Evolutionary conservation across 441 rosid species (phyloP).

Genomic region (Erodium trifolium): DNA sequence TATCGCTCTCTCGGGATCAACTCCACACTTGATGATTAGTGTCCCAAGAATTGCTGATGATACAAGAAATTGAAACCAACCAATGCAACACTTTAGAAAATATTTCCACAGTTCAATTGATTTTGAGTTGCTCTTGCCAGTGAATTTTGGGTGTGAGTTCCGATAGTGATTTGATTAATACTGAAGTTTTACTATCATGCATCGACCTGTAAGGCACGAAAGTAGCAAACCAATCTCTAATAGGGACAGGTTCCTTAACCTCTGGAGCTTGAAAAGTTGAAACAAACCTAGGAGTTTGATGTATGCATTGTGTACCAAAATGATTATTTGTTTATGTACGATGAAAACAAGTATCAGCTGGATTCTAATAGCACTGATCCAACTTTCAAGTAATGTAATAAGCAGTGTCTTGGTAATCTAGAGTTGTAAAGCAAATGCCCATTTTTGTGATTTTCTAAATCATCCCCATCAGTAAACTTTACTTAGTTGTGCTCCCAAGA

Average conservation of each 20-base stretch:
- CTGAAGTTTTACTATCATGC: not conserved
- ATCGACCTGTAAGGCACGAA: not conserved
- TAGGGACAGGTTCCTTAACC: not conserved
- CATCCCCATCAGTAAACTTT: not conserved
- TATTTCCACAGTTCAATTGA: too few relatives aligned
- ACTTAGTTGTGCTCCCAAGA: not conserved
- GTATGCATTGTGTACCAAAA: not conserved
- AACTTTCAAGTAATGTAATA: too few relatives aligned
- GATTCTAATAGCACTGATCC: too few relatives aligned
- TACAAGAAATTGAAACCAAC: too few relatives aligned
- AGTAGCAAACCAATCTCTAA: not conserved
- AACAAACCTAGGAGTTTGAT: not conserved
- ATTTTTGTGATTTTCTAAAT: not conserved
- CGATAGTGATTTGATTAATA: too few relatives aligned
- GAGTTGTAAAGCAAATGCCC: not conserved
- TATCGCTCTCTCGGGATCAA: constrained; percentile 18
- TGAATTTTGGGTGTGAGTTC: too few relatives aligned
- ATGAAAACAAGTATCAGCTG: not conserved
- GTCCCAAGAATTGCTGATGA: too few relatives aligned
- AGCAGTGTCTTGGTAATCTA: not conserved
- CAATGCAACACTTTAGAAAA: too few relatives aligned
- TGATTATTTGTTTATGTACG: constrained; percentile 4
- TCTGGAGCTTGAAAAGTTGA: not conserved
- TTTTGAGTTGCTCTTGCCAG: too few relatives aligned
- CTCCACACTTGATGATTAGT: too few relatives aligned